Conservation (phyloP, 192 early-diverging fungal genomes). For the Rhizoclosmatium sp. region DNA sequence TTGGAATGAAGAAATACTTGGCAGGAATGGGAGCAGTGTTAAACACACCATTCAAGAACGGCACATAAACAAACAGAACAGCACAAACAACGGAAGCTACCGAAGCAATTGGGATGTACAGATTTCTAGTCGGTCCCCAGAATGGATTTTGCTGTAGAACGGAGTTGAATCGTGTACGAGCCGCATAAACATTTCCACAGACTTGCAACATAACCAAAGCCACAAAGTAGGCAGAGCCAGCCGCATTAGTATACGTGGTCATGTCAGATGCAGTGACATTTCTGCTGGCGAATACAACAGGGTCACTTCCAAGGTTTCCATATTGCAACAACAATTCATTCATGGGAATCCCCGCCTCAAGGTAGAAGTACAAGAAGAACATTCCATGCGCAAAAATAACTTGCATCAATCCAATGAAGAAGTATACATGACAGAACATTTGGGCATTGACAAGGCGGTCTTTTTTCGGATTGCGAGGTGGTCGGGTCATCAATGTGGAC, state of each 20-base stretch:
- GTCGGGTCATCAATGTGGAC: constrained; percentile 70
- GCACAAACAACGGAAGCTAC: constrained; percentile 46
- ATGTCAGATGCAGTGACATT: background rate
- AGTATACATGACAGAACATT: constrained; percentile 77
- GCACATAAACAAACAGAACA: constrained; percentile 51
- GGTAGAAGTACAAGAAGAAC: no score
- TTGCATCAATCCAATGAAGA: constrained; percentile 78
- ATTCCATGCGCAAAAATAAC: constrained; percentile 56
- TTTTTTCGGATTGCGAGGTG: constrained; percentile 73
- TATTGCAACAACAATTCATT: no score
- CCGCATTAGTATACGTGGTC: background rate
- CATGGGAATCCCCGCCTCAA: no score
- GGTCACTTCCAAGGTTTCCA: no score
- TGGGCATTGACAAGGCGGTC: constrained; percentile 72
- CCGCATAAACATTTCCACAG: constrained; percentile 59
- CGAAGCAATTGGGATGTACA: constrained; percentile 62
- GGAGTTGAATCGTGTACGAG: constrained; percentile 64
- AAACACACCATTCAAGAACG: constrained; percentile 62
- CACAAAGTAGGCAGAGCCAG: constrained; percentile 28
- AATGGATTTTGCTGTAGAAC: constrained; percentile 69
- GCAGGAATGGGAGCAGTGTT: constrained; percentile 62
- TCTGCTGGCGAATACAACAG: constrained; percentile 28
- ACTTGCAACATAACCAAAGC: constrained; percentile 12
- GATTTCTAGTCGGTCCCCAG: constrained; percentile 62
- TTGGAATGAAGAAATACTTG: constrained; percentile 70